Base-by-base conservation (phyloP, 495 filamentous ascomycete species). In the Sordaria brevicollis region DNA sequence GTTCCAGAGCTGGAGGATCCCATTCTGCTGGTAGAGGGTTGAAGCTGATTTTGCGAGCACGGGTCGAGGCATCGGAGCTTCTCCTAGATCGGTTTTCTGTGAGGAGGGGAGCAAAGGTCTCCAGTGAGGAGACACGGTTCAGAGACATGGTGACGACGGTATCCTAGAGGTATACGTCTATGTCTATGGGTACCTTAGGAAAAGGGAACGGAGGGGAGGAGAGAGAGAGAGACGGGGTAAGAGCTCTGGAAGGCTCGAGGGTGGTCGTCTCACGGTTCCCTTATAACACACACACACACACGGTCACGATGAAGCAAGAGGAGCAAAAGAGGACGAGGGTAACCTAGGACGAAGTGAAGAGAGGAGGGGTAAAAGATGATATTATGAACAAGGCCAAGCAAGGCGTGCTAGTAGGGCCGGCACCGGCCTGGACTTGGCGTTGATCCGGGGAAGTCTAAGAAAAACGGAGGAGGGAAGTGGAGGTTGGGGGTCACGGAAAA, bases 1-100 rank as follows among this genome's bases (percentile, higher is more conserved):
- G 65, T 9, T 80, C 74, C n/a, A 76, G 41, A 21, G 71, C 72
- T 29, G 76, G 72, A 36, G 74, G 76, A 74, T 83, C 77, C 85
- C 85, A 87, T 67, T 76, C 78, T 62, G 81, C 76, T 0, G 84
- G 84, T 11, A 86, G 74, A 4, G 85, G 85, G 76, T 84, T 86
- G 74, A 87, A 87, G 68, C 80, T 86, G 35, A 86, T 76, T 68
- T 84, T 86, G 70, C 78, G 78, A 36, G 79, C 77, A 65, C 80
- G 75, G 39, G 82, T 75, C 19, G 77, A 80, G 39, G 77, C 78
- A 73, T 80, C 78, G 36, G 85, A 79, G 72, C 78, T 76, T 75
- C 76, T 74, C 73, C 82, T 75, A 2, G 80, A 80, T 69, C 79
- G 73, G 37, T 79, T 74, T 67, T 81, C 80, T 10, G 72, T 65